Conservation (phyloP, 257 asterid genomes). For the Solanum bulbocastanum region DNA sequence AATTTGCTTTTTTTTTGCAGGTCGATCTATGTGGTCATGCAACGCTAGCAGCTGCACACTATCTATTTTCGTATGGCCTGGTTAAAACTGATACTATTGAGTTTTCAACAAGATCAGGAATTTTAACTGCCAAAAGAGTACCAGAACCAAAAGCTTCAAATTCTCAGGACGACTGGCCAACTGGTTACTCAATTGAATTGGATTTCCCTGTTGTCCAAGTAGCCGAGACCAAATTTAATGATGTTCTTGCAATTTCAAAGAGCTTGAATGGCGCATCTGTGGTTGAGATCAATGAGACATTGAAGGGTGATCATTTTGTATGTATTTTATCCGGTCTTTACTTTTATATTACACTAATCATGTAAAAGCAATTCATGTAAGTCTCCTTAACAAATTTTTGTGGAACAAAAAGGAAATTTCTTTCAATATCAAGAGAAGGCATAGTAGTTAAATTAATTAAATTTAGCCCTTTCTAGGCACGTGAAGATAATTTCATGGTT, state of each 20-base stretch:
- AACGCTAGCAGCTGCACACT: constrained; percentile 78
- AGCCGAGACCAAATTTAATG: constrained; percentile 22
- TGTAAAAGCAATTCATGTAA: background rate
- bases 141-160: constrained; percentile 1
- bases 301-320: constrained; percentile 55
- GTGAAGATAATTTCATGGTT: background rate
- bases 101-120: constrained; percentile 66
- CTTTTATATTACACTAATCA: background rate
- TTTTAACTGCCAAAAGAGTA: constrained; percentile 55
- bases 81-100: constrained; percentile 48
- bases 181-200: constrained; percentile 50
- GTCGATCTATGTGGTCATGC: constrained; percentile 91
- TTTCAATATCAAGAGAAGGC: background rate
- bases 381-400: background rate
- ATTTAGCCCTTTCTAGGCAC: background rate
- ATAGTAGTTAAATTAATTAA: background rate
- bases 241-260: constrained; percentile 33
- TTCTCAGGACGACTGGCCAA: constrained; percentile 6
- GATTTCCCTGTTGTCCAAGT: constrained; percentile 60
- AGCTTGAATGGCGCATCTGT: constrained; percentile 55
- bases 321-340: constrained; percentile 2
- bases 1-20: constrained; percentile 18
- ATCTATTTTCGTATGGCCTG: constrained; percentile 41
- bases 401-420: background rate
- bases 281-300: constrained; percentile 46